Conservation (phyloP, 1,139 yeast species). For the Candida sp. region DNA sequence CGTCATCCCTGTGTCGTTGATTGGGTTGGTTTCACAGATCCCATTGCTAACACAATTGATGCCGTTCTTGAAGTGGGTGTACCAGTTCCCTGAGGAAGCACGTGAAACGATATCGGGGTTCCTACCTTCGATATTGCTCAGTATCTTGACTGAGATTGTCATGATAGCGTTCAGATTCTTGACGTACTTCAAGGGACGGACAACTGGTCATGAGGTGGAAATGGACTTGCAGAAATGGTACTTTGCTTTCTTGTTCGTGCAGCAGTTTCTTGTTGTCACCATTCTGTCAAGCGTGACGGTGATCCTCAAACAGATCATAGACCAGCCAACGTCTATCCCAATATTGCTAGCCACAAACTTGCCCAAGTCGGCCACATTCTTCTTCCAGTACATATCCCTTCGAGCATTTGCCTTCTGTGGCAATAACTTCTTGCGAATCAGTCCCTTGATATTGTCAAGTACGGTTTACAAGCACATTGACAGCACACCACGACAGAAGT, state of each 20-base stretch:
- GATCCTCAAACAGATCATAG: constrained; percentile 64
- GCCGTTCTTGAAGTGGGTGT: constrained; percentile 57
- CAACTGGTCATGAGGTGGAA: constrained; percentile 62
- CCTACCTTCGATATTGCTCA: constrained; percentile 63
- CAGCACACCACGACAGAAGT: constrained; percentile 64
- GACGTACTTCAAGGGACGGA: constrained; percentile 51
- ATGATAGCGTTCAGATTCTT: constrained; percentile 54
- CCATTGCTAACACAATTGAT: constrained; percentile 59
- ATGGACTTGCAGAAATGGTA: constrained; percentile 69
- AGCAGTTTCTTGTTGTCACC: constrained; percentile 83
- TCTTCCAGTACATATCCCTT: constrained; percentile 72
- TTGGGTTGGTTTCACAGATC: constrained; percentile 68
- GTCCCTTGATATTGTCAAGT: constrained; percentile 44
- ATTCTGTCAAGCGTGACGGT: constrained; percentile 81
- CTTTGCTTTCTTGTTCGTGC: constrained; percentile 74
- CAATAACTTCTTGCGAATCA: constrained; percentile 61
- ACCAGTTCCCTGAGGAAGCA: constrained; percentile 54
- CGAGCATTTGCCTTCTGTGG: constrained; percentile 80
- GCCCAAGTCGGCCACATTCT: constrained; percentile 84
- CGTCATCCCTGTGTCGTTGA: constrained; percentile 74
- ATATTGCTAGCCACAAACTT: constrained; percentile 71
- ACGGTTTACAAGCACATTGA: constrained; percentile 43
- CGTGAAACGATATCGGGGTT: constrained; percentile 59
- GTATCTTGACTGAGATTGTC: constrained; percentile 60
- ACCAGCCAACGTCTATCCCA: constrained; percentile 76